Conservation (phyloP, 495 filamentous ascomycete genomes). For the Penicillium psychrofluorescens region DNA sequence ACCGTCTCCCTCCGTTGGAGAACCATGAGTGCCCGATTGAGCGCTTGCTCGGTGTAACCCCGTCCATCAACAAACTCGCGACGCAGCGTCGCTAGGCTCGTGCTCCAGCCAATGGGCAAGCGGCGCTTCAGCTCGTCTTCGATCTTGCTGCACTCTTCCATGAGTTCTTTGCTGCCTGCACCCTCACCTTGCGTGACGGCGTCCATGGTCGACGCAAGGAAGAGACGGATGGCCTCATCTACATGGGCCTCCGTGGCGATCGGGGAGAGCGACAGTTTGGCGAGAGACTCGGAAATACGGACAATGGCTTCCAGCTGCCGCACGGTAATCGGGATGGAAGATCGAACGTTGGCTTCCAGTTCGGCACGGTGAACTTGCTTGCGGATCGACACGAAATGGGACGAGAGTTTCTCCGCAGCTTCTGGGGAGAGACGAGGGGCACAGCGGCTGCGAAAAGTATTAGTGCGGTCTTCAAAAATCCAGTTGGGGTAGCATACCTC, state of each 20-base stretch:
- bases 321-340: slow-evolving; percentile 93
- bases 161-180: slow-evolving; percentile 76
- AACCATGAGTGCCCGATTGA: slow-evolving; percentile 78
- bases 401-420: slow-evolving; percentile 93
- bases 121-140: slow-evolving; percentile 86
- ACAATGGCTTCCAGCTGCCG: slow-evolving; percentile 96
- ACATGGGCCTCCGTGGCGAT: slow-evolving; percentile 87
- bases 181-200: slow-evolving; percentile 84
- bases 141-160: slow-evolving; percentile 79
- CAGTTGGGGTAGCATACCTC: slow-evolving; percentile 50
- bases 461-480: slow-evolving; percentile 16
- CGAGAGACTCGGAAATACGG: slow-evolving; percentile 92
- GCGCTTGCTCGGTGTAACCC: slow-evolving; percentile 77
- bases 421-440: slow-evolving; percentile 87
- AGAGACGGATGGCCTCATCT: slow-evolving; percentile 95
- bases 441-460: slow-evolving; percentile 57
- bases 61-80: slow-evolving; percentile 86
- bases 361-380: slow-evolving; percentile 90
- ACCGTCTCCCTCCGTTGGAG: slow-evolving; percentile 84
- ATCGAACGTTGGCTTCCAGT: slow-evolving; percentile 76
- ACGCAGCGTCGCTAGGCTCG: slow-evolving; percentile 75
- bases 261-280: slow-evolving; percentile 79
- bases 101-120: slow-evolving; percentile 92
- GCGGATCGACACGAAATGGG: slow-evolving; percentile 94
- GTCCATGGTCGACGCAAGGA: slow-evolving; percentile 97